Conservation (phyloP, 495 filamentous ascomycete genomes). For the Xylona heveae region DNA sequence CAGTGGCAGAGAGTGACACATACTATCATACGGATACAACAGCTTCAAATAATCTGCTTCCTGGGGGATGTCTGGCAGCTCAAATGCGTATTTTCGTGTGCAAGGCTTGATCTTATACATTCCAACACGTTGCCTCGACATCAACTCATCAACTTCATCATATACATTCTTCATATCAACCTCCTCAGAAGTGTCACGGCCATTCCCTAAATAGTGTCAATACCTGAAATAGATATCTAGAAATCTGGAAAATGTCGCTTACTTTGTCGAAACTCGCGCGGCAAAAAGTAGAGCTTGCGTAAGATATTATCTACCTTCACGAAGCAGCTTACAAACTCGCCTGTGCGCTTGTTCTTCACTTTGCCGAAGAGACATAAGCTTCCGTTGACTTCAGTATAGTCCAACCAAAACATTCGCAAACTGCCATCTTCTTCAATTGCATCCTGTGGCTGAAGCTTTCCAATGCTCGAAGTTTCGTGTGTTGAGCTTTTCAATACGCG, state of each 20-base stretch:
- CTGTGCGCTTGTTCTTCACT: slow-evolving; percentile 72
- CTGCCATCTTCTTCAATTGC: slow-evolving; percentile 81
- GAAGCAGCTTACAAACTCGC: slow-evolving; percentile 70
- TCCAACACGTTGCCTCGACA: slow-evolving; percentile 60
- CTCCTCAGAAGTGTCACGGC: slow-evolving; percentile 52
- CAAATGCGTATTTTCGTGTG: slow-evolving; percentile 87
- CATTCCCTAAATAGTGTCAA: slow-evolving; percentile 21
- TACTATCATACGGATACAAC: slow-evolving; percentile 68
- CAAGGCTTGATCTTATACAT: slow-evolving; percentile 88
- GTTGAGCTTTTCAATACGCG: slow-evolving; percentile 61
- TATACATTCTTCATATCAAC: slow-evolving; percentile 82
- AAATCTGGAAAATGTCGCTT: slow-evolving; percentile 4
- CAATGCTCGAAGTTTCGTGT: slow-evolving; percentile 37
- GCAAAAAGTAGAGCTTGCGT: slow-evolving; percentile 82
- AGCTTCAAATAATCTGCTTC: slow-evolving; percentile 85
- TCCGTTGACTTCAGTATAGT: slow-evolving; percentile 86
- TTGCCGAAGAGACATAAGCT: slow-evolving; percentile 90
- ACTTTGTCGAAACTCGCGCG: slow-evolving; percentile 44
- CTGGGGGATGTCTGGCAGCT: slow-evolving; percentile 66
- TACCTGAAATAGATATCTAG: slow-evolving; percentile 1
- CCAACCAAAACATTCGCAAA: slow-evolving; percentile 87
- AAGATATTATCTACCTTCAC: slow-evolving; percentile 91
- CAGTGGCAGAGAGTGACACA: slow-evolving; percentile 3
- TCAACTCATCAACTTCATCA: slow-evolving; percentile 62
- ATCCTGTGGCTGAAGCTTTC: slow-evolving; percentile 61